Base-by-base conservation (phyloP, 179 eudicot species). In the Spergularia azorica region DNA sequence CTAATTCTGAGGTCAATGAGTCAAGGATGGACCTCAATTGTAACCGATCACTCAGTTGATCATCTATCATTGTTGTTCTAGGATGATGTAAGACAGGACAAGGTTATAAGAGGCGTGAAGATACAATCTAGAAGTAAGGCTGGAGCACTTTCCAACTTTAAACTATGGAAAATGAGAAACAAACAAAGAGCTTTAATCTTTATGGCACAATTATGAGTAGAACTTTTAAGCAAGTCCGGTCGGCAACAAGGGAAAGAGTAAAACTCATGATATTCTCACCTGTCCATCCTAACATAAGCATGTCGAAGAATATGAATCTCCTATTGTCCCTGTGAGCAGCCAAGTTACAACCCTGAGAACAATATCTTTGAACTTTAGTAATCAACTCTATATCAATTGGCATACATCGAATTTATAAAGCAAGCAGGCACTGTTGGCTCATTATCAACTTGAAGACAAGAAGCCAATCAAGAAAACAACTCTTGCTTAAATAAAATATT, bases 331-430 rank as follows among this genome's bases (percentile, higher is more conserved):
- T 82, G 67, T 93, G 96, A 48, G 79, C 87, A 73, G 78, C 77
- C 83, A 95, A 84, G 83, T 95, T 92, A 89, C 98, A 95, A 68
- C 98, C 98, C 97, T 92, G 90, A 74, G 20, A 81, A 62, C 60
- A 56, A 78, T 0, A 86, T 63, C 16, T 17, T 46, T 32, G 52
- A 62, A 70, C 9, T 63, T 67, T 26, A 76, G 48, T 36, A 76
- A 26, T 26, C 70, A 39, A 14, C 56, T 36, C 9, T 17, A 21
- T 55, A 17, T 43, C 15, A 67, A 81, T 14, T 7, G 13, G 12
- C 5, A 9, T 39, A 10, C 71, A 55, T 10, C 1, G 59, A 67
- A 32, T 15, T 32, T 2, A 58, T 21, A 52, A 10, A 57, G 58
- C 57, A 13, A 32, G 12, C 38, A 51, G 20, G 63, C 0, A 46